A percentile compares a stretch with the other conserved stretches of the same genome.
Evolutionary conservation across 352 stramenopile species (phyloP).

Genomic region (Thalassiosira exigua): DNA sequence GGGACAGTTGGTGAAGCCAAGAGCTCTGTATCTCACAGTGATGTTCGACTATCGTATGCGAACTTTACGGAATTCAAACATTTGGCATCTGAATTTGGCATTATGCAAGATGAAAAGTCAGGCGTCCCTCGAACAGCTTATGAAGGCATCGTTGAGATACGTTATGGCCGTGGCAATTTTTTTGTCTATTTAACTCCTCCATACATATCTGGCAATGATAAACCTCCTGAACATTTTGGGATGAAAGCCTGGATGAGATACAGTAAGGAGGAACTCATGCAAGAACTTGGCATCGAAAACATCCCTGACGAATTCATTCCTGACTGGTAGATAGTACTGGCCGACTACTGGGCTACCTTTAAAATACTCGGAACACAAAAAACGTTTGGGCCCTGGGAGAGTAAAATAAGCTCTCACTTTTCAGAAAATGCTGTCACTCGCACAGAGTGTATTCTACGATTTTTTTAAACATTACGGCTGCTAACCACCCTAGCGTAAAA

Average conservation of each 20-base stretch:
- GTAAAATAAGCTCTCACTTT: no score
- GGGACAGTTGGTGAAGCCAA: constrained; percentile 51
- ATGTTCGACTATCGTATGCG: constrained; percentile 74
- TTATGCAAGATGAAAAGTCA: constrained; percentile 88
- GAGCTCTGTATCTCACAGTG: constrained; percentile 36
- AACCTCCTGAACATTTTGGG: constrained; percentile 40
- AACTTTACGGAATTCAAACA: constrained; percentile 69
- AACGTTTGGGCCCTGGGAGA: no score
- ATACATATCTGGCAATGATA: constrained; percentile 17
- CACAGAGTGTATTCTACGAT: no score
- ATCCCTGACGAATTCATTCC: no score
- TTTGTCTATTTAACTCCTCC: constrained; percentile 71
- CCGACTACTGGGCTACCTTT: no score
- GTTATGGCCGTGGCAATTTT: constrained; percentile 43
- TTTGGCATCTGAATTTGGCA: constrained; percentile 73
- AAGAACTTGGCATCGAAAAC: constrained; percentile 20
- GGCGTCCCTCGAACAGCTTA: constrained; percentile 87
- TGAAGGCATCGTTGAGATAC: constrained; percentile 84
- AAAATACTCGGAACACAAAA: no score
- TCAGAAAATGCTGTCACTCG: no score
- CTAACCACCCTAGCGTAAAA: no score
- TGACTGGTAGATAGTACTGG: no score
- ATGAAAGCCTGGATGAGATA: constrained; percentile 43
- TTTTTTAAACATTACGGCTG: no score
- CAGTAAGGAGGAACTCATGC: constrained; percentile 36